These are phyloP conservation scores for Asclepias syriaca DNA, from an alignment of 257 asterid genomes.

Conservation along the genomic window DNA sequence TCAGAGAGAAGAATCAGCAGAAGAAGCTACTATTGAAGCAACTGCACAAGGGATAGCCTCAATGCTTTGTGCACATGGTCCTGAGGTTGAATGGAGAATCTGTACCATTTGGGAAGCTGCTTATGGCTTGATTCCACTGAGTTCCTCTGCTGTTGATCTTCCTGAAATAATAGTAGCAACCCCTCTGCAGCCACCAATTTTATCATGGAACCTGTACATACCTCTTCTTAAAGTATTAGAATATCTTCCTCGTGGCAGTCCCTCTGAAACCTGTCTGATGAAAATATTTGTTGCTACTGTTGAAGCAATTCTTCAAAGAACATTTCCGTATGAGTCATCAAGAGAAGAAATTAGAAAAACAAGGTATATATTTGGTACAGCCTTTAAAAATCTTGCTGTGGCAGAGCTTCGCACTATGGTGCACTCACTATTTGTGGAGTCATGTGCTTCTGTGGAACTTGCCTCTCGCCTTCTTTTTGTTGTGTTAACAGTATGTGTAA, in stretches of 20 bases:
- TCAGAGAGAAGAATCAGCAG: slow-evolving; percentile 75
- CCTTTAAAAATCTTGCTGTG: slow-evolving; percentile 92
- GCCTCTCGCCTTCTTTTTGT: slow-evolving; percentile 96
- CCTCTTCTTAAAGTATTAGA: slow-evolving; percentile 97
- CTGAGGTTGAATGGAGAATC: slow-evolving; percentile 99
- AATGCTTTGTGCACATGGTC: slow-evolving; percentile 99
- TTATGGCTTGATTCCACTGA: slow-evolving; percentile 90
- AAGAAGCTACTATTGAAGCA: slow-evolving; percentile 90
- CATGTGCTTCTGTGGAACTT: slow-evolving; percentile 86
- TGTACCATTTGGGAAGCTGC: slow-evolving; percentile 99
- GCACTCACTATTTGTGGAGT: slow-evolving; percentile 82
- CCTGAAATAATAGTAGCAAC: slow-evolving; percentile 95
- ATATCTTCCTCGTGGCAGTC: slow-evolving; percentile 98
- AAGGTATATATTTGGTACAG: slow-evolving; percentile 69
- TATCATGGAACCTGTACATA: slow-evolving; percentile 90
- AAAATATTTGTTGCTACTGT: slow-evolving; percentile 98
- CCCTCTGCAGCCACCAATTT: slow-evolving; percentile 85
- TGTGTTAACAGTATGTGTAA: slow-evolving; percentile 87
- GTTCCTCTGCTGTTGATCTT: slow-evolving; percentile 94
- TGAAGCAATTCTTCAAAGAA: slow-evolving; percentile 91
- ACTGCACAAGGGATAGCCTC: slow-evolving; percentile 99
- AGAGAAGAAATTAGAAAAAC: slow-evolving; percentile 76
- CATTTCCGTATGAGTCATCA: slow-evolving; percentile 83
- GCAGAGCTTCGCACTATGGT: slow-evolving; percentile 98
- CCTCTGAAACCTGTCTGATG: slow-evolving; percentile 95